Percentiles rank a stretch among this genome's conserved stretches.
phyloP scores from a whole-genome alignment of 2,329 filamentous ascomycete species.

The Arthrobotrys conoides region DNA sequence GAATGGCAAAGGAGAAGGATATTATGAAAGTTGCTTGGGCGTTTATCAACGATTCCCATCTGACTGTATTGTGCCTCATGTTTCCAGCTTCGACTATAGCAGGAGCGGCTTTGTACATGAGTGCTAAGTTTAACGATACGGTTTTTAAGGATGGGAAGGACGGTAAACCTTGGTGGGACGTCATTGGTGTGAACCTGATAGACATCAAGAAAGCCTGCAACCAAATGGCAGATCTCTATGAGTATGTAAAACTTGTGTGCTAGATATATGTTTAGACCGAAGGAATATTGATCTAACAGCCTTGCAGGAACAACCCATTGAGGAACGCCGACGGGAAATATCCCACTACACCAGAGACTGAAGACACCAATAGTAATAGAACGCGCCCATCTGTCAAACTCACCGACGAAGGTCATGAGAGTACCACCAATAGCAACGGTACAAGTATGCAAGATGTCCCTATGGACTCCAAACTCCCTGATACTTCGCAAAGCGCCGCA shows the following conservation, averaged over 20 bases:
- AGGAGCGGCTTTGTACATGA: conserved; percentile 87
- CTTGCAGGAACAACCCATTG: conserved; percentile 54
- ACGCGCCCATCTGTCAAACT: conserved; percentile 54
- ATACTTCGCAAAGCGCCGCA: conserved; percentile 56
- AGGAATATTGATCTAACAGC: conserved; percentile 14
- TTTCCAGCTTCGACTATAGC: conserved; percentile 85
- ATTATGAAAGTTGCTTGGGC: conserved; percentile 91
- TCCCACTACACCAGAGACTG: conserved; percentile 54
- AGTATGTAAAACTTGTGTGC: conserved; percentile 61
- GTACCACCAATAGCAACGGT: conserved; percentile 44
- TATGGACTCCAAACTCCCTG: conserved; percentile 54
- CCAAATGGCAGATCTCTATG: conserved; percentile 65
- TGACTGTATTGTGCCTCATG: conserved; percentile 86
- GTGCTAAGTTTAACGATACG: conserved; percentile 80
- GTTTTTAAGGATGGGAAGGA: conserved; percentile 80
- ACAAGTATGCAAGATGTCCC: conserved; percentile 52
- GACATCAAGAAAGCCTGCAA: conserved; percentile 65
- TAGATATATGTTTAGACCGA: conserved; percentile 9
- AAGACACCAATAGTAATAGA: conserved; percentile 59
- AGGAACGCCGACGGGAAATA: conserved; percentile 60
- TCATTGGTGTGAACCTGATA: conserved; percentile 75
- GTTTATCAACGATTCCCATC: conserved; percentile 90
- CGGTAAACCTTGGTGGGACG: conserved; percentile 89
- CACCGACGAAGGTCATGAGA: conserved; percentile 49
- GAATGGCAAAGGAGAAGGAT: conserved; percentile 81